Percentiles rank a stretch among this genome's conserved stretches.
Conservation (phyloP, 345 rosid genomes). For the Salix koriyanagi region DNA sequence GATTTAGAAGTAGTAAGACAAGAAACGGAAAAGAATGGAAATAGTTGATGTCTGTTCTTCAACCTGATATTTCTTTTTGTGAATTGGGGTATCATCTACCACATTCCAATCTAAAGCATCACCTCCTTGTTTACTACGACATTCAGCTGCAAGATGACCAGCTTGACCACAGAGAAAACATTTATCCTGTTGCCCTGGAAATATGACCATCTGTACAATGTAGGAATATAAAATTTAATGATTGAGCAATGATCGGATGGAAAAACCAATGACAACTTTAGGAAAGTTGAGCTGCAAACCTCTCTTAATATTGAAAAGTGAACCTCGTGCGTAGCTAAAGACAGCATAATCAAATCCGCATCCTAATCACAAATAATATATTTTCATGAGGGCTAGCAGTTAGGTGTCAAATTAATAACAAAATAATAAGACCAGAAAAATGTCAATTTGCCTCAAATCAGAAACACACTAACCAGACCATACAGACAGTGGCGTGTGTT, state of each 20-base stretch:
- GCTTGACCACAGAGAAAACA: conserved; percentile 87
- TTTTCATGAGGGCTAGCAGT: not conserved
- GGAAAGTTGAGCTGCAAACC: conserved; percentile 39
- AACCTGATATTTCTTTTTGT: conserved; percentile 99
- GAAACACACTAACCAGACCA: conserved; percentile 63
- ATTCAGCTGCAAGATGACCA: conserved; percentile 97
- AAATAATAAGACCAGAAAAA: not conserved
- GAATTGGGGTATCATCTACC: conserved; percentile 62
- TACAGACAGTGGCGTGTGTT: conserved; percentile 91
- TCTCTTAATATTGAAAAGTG: conserved; percentile 97
- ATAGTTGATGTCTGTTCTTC: conserved; percentile 7
- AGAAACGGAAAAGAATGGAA: not conserved
- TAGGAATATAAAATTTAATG: conserved; percentile 4
- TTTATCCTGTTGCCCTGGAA: conserved; percentile 94
- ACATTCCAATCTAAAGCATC: conserved; percentile 36
- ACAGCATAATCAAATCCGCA: conserved; percentile 96
- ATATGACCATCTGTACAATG: conserved; percentile 55
- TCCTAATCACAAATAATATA: conserved; percentile 49
- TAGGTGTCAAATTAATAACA: not conserved
- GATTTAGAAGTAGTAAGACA: conserved; percentile 1
- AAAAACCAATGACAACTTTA: conserved; percentile 7
- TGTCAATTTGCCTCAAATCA: not conserved
- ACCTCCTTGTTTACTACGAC: conserved; percentile 60
- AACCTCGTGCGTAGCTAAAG: conserved; percentile 95
- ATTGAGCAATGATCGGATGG: not conserved